Evolutionary conservation across 495 filamentous ascomycete genomes (phyloP).

Genomic region (Chaetomium cochliodes): DNA sequence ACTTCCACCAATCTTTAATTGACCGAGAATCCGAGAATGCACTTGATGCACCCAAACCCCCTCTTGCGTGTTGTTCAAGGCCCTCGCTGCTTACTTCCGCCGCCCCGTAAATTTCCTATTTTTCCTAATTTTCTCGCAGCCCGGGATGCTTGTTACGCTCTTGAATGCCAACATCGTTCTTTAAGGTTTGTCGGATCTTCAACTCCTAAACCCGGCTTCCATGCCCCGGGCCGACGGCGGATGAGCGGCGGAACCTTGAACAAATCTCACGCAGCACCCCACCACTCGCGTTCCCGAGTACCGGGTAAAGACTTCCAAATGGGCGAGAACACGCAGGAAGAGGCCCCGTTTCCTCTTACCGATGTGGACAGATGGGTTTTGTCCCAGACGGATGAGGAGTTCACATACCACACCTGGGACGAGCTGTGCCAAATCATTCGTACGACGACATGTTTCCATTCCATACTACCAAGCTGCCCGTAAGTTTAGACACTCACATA

Average conservation of each 20-base stretch:
- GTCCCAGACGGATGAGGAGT: constrained; percentile 68
- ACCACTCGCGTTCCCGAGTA: background rate
- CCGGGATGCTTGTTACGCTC: background rate
- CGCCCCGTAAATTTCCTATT: background rate
- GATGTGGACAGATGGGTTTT: constrained; percentile 65
- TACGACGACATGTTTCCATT: constrained; percentile 38
- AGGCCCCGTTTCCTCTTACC: constrained; percentile 61
- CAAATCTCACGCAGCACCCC: constrained; percentile 11
- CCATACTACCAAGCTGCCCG: background rate
- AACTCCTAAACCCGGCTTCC: background rate
- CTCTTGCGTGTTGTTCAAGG: background rate
- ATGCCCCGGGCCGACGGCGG: background rate
- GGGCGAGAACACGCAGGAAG: constrained; percentile 33
- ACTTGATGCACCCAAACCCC: background rate
- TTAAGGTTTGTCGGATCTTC: background rate
- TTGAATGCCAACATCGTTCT: background rate
- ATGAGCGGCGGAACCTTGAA: constrained; percentile 19
- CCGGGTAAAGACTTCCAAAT: constrained; percentile 26
- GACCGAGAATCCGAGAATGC: constrained; percentile 9
- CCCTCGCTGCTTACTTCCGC: background rate
- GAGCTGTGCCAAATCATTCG: constrained; percentile 66
- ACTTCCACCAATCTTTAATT: background rate
- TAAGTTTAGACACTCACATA: constrained; percentile 19
- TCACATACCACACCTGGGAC: constrained; percentile 64
- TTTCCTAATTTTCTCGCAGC: background rate